phyloP scores from a whole-genome alignment of 345 rosid species.

The Hibiscus trionum region DNA sequence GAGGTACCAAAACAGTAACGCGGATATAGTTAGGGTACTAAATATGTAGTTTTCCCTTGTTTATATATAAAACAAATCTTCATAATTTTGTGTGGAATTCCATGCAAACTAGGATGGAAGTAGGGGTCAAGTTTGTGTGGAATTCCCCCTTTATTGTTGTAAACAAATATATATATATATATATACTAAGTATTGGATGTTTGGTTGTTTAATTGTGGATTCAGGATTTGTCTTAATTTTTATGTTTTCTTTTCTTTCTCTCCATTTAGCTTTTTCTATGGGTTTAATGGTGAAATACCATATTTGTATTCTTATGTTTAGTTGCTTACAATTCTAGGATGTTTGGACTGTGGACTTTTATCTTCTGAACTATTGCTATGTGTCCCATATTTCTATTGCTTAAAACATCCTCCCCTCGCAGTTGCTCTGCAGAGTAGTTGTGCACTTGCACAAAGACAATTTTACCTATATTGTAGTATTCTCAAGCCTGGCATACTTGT shows the following conservation, averaged over 20 bases:
- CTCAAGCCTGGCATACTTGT: neutral
- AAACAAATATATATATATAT: neutral
- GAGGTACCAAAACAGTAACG: too few species aligned
- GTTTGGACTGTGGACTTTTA: neutral
- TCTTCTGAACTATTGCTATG: neutral
- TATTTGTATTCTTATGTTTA: neutral
- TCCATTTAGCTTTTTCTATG: neutral
- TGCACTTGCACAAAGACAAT: neutral
- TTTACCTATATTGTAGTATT: neutral
- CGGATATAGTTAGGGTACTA: too few species aligned
- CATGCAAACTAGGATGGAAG: neutral
- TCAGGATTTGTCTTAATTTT: neutral
- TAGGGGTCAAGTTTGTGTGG: neutral
- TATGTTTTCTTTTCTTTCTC: neutral
- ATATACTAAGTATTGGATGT: neutral
- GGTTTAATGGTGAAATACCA: neutral
- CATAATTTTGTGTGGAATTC: too few species aligned
- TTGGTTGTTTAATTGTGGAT: neutral
- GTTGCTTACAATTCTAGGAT: neutral
- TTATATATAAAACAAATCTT: too few species aligned
- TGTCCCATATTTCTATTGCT: neutral
- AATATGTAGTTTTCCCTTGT: too few species aligned
- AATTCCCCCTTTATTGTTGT: neutral
- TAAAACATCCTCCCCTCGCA: neutral
- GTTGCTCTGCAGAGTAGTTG: neutral